phyloP scores from a whole-genome alignment of 768 basidiomycete genomes.

The Dendrothele bispora region DNA sequence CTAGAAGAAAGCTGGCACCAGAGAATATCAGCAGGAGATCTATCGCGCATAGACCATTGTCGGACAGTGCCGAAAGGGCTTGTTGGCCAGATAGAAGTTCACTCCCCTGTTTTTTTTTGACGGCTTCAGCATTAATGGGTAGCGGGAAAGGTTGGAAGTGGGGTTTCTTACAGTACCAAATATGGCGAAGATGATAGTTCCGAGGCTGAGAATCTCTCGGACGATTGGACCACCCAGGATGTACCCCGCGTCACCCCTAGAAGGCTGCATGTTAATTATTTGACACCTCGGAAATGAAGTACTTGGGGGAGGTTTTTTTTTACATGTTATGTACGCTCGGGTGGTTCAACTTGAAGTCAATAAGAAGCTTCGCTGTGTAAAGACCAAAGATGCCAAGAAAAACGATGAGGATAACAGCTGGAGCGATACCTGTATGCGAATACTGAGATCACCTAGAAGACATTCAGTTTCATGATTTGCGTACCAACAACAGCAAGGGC shows the following conservation, averaged over 20 bases:
- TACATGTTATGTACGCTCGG: constrained; percentile 55
- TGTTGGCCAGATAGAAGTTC: constrained; percentile 52
- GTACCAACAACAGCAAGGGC: constrained; percentile 52
- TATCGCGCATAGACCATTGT: constrained; percentile 48
- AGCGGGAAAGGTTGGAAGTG: constrained; percentile 10
- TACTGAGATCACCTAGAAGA: not conserved
- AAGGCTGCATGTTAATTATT: not conserved
- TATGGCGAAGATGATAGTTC: constrained; percentile 54
- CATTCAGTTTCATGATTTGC: constrained; percentile 1
- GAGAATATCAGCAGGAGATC: constrained; percentile 47
- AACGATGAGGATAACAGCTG: constrained; percentile 50
- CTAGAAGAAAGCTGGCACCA: constrained; percentile 37
- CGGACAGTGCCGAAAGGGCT: constrained; percentile 46
- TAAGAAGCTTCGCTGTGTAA: constrained; percentile 51
- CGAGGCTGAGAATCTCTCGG: constrained; percentile 43
- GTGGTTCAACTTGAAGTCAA: constrained; percentile 59
- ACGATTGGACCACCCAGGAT: constrained; percentile 48
- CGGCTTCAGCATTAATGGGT: not conserved
- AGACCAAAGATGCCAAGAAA: constrained; percentile 52
- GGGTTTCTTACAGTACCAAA: constrained; percentile 37
- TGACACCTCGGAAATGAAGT: too few species aligned
- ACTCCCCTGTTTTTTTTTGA: constrained; percentile 37
- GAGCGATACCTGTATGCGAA: constrained; percentile 42
- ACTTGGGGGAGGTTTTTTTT: not conserved
- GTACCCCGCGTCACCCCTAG: constrained; percentile 50